Evolutionary conservation across 1,284 basidiomycete genomes (phyloP), one percentile per base, ranked within the genome.

Genomic region (Naganishia liquefaciens): DNA sequence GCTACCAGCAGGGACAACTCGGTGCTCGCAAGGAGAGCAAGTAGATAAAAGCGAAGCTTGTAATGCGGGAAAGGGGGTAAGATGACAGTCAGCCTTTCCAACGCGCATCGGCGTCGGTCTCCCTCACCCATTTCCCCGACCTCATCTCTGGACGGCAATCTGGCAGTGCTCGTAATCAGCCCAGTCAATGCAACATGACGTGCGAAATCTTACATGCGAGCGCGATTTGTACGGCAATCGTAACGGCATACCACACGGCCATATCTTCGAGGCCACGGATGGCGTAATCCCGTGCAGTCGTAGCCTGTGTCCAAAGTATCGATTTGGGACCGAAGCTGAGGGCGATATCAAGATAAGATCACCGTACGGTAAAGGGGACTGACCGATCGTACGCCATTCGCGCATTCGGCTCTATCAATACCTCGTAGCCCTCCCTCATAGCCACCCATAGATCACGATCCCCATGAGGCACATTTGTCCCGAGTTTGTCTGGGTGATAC

Each of bases 311-410:
- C 57, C 57, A 60, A 7, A 19, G 23, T 17, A 50, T 60, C 0
- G 57, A 60, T 37, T 49, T 60, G 2, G 57, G 46, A n/a, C 57
- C 57, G 10, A 60, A 60, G 5, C 57, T 60, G 39, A 25, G 33
- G 33, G 33, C 33, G 4, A 13, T 37, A 54, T 27, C 9, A 46
- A 33, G 28, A 44, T 42, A 39, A 15, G 33, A 9, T n/a, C 15
- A 33, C 51, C 13, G 37, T 23, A 19, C 15, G 1, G 7, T 53
- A 19, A 21, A 15, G 25, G 37, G n/a, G 40, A 25, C 57, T 10
- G 28, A 60, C 57, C 57, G 57, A 60, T 60, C 57, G 40, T 60
- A 60, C 9, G 57, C 57, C 57, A 60, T 60, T 15, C 57, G 28
- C 13, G 57, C 57, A 19, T 47, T 60, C 6, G 57, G 57, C 23